phyloP scores from a whole-genome alignment of 805 yeast genomes.

The Clavispora fructus region DNA sequence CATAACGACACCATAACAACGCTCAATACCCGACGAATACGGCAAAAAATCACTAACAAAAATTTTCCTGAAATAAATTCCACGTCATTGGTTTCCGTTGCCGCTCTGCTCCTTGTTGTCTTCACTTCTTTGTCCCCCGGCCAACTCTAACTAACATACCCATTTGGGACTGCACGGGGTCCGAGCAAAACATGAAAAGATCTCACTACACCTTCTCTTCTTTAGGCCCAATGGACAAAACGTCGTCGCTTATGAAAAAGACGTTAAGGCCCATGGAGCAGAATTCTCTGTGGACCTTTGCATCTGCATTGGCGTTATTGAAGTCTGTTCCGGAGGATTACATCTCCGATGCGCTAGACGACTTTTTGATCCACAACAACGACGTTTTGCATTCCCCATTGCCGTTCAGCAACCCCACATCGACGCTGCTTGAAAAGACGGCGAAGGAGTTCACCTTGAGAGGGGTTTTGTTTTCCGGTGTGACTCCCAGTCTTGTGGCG shows the following conservation, averaged over 20 bases:
- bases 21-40: too few species aligned
- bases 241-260: background rate
- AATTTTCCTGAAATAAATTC: too few species aligned
- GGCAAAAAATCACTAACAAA: too few species aligned
- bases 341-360: slow-evolving; percentile 34
- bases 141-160: background rate
- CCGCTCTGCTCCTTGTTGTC: background rate
- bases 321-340: slow-evolving; percentile 25
- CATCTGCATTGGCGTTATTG: slow-evolving; percentile 31
- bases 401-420: slow-evolving; percentile 20
- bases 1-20: too few species aligned
- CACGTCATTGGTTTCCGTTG: too few species aligned
- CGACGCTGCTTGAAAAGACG: background rate
- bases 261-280: slow-evolving; percentile 12
- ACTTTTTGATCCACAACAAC: slow-evolving; percentile 30
- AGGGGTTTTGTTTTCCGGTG: slow-evolving; percentile 32
- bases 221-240: background rate
- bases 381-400: slow-evolving; percentile 25
- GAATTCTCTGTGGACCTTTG: slow-evolving; percentile 31
- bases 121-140: background rate
- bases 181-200: background rate
- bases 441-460: slow-evolving; percentile 35
- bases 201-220: background rate
- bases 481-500: slow-evolving; percentile 27
- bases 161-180: background rate